phyloP scores from a whole-genome alignment of 2,329 filamentous ascomycete genomes.

The Colletotrichum ledebouriae region DNA sequence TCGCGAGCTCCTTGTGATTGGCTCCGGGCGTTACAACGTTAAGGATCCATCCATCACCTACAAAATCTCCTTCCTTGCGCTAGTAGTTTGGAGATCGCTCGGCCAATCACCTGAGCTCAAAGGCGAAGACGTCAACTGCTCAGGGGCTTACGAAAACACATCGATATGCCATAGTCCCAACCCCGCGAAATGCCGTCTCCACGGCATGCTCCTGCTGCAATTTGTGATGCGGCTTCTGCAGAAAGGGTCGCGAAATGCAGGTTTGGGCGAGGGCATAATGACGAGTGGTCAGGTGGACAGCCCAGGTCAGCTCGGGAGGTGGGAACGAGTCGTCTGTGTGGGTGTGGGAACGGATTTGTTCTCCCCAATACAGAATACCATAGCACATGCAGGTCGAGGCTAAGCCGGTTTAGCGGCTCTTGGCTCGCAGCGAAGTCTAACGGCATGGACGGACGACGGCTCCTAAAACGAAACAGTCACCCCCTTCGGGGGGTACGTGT shows the following conservation, averaged over 20 bases:
- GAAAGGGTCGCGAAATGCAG: conserved; percentile 29
- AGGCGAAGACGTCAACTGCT: conserved; percentile 11
- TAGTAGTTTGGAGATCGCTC: not conserved
- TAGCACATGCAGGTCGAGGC: conserved; percentile 22
- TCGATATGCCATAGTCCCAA: not conserved
- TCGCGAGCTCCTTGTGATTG: conserved; percentile 1
- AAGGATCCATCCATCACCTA: not conserved
- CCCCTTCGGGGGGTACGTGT: too few relatives aligned
- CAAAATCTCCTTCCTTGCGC: conserved; percentile 1
- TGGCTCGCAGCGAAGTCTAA: conserved; percentile 33
- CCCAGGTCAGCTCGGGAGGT: conserved; percentile 20
- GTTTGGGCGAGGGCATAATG: conserved; percentile 14
- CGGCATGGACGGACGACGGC: conserved; percentile 31
- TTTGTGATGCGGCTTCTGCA: conserved; percentile 29
- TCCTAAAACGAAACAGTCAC: conserved; percentile 3
- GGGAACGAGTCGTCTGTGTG: conserved; percentile 15
- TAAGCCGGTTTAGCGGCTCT: conserved; percentile 34
- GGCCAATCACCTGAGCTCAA: not conserved
- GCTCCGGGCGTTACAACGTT: not conserved
- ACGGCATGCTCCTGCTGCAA: conserved; percentile 20
- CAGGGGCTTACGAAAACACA: not conserved
- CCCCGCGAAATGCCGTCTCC: not conserved
- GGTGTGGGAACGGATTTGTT: conserved; percentile 38
- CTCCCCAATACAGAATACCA: conserved; percentile 16
- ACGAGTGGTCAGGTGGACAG: conserved; percentile 31